Conservation (phyloP, 208 protist genomes). For the Angomonas deanei region DNA sequence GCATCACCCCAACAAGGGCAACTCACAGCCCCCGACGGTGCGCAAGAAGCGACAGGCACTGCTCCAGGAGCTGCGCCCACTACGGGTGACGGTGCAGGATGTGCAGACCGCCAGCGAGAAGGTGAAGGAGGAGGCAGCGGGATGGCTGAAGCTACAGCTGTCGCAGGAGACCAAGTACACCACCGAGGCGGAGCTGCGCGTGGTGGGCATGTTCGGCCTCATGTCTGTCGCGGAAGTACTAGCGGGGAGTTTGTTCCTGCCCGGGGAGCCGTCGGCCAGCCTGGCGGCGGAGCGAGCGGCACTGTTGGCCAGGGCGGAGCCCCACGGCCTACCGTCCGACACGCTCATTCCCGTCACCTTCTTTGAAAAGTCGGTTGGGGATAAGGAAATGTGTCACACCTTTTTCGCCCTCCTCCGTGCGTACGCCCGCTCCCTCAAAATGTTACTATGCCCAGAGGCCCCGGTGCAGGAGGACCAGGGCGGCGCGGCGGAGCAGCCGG, state of each 20-base stretch:
- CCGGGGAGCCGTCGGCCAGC: neutral
- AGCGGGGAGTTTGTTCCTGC: slow-evolving; percentile 14
- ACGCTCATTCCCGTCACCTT: slow-evolving; percentile 26
- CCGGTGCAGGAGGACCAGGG: neutral
- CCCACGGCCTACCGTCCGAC: slow-evolving; percentile 16
- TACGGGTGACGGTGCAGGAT: neutral
- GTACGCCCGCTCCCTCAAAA: slow-evolving; percentile 33
- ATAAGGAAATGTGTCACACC: slow-evolving; percentile 52
- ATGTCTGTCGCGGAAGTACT: slow-evolving; percentile 43
- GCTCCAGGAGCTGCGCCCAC: neutral
- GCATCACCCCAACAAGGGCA: slow-evolving; percentile 17
- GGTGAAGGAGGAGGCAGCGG: neutral
- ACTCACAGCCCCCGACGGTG: neutral
- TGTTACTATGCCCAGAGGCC: slow-evolving; percentile 8
- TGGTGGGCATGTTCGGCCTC: slow-evolving; percentile 47
- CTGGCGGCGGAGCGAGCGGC: neutral
- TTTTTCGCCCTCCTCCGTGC: slow-evolving; percentile 38
- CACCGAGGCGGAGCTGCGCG: slow-evolving; percentile 20
- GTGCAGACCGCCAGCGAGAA: slow-evolving; percentile 10
- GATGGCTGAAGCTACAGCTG: neutral
- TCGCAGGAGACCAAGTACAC: neutral
- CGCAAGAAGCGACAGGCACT: neutral
- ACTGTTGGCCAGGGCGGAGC: slow-evolving; percentile 14
- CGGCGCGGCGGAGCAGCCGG: neutral
- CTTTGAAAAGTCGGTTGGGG: slow-evolving; percentile 53